Percentiles rank a stretch among this genome's conserved stretches.
Conservation (phyloP, 257 asterid species). For the Hygrophila difformis region DNA sequence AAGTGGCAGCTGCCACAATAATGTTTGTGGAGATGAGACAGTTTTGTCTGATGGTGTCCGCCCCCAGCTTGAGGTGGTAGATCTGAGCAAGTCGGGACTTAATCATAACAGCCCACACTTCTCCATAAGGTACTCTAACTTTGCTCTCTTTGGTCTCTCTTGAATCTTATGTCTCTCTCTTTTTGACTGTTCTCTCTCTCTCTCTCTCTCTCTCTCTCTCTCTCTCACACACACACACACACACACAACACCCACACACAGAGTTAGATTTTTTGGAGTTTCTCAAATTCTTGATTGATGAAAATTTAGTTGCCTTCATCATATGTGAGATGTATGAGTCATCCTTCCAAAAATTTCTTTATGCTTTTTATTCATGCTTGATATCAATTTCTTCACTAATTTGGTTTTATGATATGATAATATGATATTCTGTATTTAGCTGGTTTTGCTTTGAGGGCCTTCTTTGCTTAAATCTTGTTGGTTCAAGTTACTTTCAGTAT, state of each 20-base stretch:
- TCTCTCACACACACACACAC: no score
- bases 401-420: background rate
- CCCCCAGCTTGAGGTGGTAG: conserved; percentile 34
- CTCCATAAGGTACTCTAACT: conserved; percentile 96
- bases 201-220: background rate
- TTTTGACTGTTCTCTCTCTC: conserved; percentile 11
- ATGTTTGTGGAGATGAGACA: conserved; percentile 37
- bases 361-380: no score
- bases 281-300: no score
- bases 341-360: no score
- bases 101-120: conserved; percentile 49
- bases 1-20: conserved; percentile 17
- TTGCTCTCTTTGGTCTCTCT: background rate
- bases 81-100: conserved; percentile 60
- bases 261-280: no score
- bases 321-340: no score
- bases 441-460: conserved; percentile 19
- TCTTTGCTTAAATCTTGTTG: conserved; percentile 13
- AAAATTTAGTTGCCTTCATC: no score
- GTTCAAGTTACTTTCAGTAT: conserved; percentile 7
- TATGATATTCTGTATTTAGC: no score
- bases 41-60: conserved; percentile 32
- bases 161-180: background rate
- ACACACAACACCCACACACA: no score
- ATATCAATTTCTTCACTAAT: no score